Percentiles rank a stretch among this genome's conserved stretches.
Conservation (phyloP, 2,329 filamentous ascomycete species). For the Daldinia sp. region DNA sequence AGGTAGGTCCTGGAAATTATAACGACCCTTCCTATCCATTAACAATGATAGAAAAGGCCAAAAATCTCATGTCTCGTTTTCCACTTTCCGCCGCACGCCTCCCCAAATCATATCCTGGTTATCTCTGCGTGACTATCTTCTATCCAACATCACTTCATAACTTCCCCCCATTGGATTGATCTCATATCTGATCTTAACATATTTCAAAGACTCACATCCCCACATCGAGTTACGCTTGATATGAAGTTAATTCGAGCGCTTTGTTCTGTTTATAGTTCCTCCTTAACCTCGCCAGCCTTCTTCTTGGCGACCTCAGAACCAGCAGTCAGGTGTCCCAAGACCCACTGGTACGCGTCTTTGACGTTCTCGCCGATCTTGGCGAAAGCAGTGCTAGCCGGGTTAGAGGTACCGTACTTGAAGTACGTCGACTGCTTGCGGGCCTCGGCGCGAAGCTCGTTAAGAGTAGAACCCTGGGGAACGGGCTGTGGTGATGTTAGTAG, state of each 20-base stretch:
- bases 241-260: too few relatives aligned
- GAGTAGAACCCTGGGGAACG: conserved; percentile 73
- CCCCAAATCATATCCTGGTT: not conserved
- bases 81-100: not conserved
- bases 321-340: conserved; percentile 61
- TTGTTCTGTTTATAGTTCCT: conserved; percentile 60
- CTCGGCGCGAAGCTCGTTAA: conserved; percentile 77
- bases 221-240: not conserved
- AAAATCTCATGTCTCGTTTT: not conserved
- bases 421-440: conserved; percentile 80
- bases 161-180: not conserved
- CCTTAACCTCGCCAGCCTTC: conserved; percentile 59
- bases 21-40: not conserved
- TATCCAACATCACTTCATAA: not conserved
- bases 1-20: not conserved
- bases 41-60: not conserved
- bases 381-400: conserved; percentile 73
- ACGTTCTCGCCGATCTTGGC: conserved; percentile 70
- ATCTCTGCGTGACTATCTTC: not conserved
- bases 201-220: not conserved
- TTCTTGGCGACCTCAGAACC: conserved; percentile 63
- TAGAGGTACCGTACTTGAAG: conserved; percentile 80
- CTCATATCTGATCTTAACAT: not conserved
- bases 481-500: conserved; percentile 46
- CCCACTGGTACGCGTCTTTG: conserved; percentile 64